Evolutionary conservation across 1,139 yeast genomes (phyloP).

Genomic region (Kluyveromyces sp.): DNA sequence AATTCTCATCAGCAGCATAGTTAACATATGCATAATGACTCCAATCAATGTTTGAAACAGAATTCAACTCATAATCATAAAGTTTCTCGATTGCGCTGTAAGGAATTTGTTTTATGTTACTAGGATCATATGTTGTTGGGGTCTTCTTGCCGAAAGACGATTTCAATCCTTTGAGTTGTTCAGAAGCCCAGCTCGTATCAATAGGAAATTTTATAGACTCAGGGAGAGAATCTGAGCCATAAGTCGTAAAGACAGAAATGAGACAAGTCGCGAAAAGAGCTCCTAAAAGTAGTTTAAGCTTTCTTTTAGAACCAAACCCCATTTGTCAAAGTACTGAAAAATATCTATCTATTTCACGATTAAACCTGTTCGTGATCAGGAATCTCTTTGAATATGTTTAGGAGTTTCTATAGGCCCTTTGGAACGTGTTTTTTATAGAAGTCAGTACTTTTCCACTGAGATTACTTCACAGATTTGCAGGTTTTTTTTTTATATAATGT

Average conservation of each 20-base stretch:
- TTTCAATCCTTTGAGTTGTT: not conserved
- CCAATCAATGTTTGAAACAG: constrained; percentile 20
- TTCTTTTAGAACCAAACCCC: constrained; percentile 1
- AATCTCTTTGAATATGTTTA: too few species aligned
- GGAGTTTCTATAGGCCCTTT: too few species aligned
- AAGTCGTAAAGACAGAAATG: not conserved
- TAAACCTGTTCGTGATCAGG: too few species aligned
- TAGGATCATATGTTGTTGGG: constrained; percentile 22
- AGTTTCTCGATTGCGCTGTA: constrained; percentile 21
- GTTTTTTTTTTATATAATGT: too few species aligned
- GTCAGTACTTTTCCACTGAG: too few species aligned
- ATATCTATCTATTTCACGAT: too few species aligned
- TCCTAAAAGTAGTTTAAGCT: not conserved
- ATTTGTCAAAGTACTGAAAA: not conserved
- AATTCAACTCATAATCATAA: constrained; percentile 8
- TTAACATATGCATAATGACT: constrained; percentile 39
- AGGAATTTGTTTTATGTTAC: constrained; percentile 29
- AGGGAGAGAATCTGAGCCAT: not conserved
- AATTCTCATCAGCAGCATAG: constrained; percentile 38
- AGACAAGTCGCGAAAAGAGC: not conserved
- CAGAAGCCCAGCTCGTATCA: not conserved
- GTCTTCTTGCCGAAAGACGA: constrained; percentile 12
- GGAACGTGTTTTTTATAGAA: too few species aligned
- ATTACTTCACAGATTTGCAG: too few species aligned
- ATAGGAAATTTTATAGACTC: not conserved